Conservation (phyloP, 2,329 filamentous ascomycete species). For the Calonectria crousiana region DNA sequence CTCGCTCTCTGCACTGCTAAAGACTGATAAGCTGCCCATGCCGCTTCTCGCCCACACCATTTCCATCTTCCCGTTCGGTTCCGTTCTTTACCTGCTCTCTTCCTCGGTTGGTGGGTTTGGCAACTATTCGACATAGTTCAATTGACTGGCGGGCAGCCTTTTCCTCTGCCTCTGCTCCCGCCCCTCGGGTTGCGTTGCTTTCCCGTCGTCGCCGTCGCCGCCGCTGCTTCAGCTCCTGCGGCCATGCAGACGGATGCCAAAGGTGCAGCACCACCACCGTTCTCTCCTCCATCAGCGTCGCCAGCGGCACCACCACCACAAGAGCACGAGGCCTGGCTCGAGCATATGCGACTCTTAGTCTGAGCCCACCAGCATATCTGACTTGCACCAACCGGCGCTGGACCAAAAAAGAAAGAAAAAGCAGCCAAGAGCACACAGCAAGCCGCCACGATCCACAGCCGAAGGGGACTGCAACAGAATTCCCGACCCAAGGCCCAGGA, state of each 20-base stretch:
- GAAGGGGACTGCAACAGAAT: slow-evolving; percentile 21
- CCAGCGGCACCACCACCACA: slow-evolving; percentile 34
- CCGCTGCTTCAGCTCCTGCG: slow-evolving; percentile 26
- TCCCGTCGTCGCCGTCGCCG: slow-evolving; percentile 21
- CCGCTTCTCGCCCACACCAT: slow-evolving; percentile 41
- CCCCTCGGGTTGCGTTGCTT: slow-evolving; percentile 18
- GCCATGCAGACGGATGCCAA: slow-evolving; percentile 32
- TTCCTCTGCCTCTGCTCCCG: slow-evolving; percentile 23
- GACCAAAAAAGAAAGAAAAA: slow-evolving; percentile 33
- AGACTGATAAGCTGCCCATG: slow-evolving; percentile 47
- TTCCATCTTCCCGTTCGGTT: slow-evolving; percentile 35
- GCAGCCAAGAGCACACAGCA: slow-evolving; percentile 23
- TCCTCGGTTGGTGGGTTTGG: slow-evolving; percentile 36
- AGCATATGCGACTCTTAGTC: slow-evolving; percentile 37
- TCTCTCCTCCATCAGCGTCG: slow-evolving; percentile 31
- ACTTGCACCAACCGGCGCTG: slow-evolving; percentile 35
- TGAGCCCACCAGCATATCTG: slow-evolving; percentile 32
- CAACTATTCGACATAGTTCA: slow-evolving; percentile 15
- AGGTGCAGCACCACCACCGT: slow-evolving; percentile 35
- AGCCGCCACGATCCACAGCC: slow-evolving; percentile 21
- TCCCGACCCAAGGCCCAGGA: slow-evolving; percentile 17
- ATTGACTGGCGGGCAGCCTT: slow-evolving; percentile 25
- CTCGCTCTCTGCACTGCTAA: slow-evolving; percentile 37
- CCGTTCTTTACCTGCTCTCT: slow-evolving; percentile 31
- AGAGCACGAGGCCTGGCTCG: slow-evolving; percentile 36